Conservation (phyloP, 768 basidiomycete species). For the Pholiota conissans region DNA sequence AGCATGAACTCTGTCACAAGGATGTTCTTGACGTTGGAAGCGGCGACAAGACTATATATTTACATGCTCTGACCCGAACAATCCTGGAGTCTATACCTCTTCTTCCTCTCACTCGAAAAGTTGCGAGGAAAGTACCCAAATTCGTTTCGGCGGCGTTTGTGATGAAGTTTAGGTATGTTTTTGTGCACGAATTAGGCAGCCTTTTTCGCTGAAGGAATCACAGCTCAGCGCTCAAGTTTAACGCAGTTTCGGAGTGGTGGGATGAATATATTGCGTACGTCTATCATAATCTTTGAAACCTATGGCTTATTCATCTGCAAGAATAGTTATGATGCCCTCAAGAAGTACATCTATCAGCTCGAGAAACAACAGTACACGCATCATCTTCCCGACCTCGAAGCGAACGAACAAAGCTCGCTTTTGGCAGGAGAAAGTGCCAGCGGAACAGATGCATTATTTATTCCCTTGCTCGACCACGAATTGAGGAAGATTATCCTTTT, state of each 20-base stretch:
- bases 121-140: constrained; percentile 18
- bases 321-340: constrained; percentile 80
- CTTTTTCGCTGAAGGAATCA: no score
- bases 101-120: constrained; percentile 26
- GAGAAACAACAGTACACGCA: constrained; percentile 71
- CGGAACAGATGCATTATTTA: constrained; percentile 60
- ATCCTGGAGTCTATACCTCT: constrained; percentile 42
- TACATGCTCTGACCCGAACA: constrained; percentile 1
- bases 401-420: constrained; percentile 60
- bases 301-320: not conserved
- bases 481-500: constrained; percentile 78
- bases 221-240: constrained; percentile 87
- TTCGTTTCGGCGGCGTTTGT: constrained; percentile 23
- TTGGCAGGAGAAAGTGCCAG: constrained; percentile 38
- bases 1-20: no score
- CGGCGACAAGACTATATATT: not conserved
- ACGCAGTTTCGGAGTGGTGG: constrained; percentile 91
- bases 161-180: constrained; percentile 65
- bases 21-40: no score
- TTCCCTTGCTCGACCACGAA: constrained; percentile 78
- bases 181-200: not conserved
- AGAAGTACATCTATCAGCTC: constrained; percentile 82
- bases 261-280: constrained; percentile 87
- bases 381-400: constrained; percentile 54
- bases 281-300: not conserved